Evolutionary conservation across 257 asterid genomes (phyloP).

Genomic region (Solanum gandarillasii): DNA sequence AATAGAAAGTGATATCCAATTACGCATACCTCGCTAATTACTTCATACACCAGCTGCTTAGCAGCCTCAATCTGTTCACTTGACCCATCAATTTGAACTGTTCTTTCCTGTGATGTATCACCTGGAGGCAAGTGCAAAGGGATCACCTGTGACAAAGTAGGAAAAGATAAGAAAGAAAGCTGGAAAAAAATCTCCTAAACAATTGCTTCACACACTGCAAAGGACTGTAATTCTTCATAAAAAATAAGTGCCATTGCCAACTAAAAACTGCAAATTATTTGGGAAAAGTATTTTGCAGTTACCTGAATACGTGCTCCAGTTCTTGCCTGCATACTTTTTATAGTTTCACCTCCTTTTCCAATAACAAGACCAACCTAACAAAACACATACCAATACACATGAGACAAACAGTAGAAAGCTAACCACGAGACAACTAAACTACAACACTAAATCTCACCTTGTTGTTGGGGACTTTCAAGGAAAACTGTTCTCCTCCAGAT

Average conservation of each 20-base stretch:
- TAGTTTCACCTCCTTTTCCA: conserved; percentile 91
- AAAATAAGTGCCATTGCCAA: neutral
- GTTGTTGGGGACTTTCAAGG: conserved; percentile 6
- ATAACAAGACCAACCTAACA: conserved; percentile 71
- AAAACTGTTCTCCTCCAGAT: conserved; percentile 4
- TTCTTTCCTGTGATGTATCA: conserved; percentile 14
- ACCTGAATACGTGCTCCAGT: conserved; percentile 97
- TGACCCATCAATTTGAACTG: conserved; percentile 17
- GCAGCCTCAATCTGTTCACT: conserved; percentile 19
- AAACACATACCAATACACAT: neutral
- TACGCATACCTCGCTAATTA: conserved; percentile 14
- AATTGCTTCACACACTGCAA: neutral
- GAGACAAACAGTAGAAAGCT: neutral
- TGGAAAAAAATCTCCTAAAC: neutral
- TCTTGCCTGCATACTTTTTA: conserved; percentile 66
- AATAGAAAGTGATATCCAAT: neutral
- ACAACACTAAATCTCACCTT: neutral
- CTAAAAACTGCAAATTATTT: neutral
- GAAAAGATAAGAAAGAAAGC: neutral
- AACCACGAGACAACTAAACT: neutral
- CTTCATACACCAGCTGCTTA: conserved; percentile 18
- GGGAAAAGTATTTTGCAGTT: conserved; percentile 8
- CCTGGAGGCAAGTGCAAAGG: conserved; percentile 27
- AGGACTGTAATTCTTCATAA: neutral
- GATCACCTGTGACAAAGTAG: neutral